Percentiles rank a stretch among this genome's conserved stretches.
Evolutionary conservation across 305 asterid genomes (phyloP).

Genomic region (Fraxinus greggii): DNA sequence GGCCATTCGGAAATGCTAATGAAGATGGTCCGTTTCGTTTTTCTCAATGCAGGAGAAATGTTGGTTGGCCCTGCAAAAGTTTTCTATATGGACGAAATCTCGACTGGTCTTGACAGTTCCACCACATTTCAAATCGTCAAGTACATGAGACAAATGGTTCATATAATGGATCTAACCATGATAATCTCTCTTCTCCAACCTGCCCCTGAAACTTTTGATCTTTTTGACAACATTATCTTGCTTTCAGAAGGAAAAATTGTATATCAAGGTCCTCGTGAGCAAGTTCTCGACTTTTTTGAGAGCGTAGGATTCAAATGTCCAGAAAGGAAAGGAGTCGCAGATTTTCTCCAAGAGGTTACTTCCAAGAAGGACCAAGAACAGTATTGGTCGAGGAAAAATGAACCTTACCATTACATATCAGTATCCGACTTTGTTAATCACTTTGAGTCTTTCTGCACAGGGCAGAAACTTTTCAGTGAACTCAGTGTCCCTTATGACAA

Average conservation of each 20-base stretch:
- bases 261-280: slow-evolving; percentile 47
- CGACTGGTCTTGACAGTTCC: slow-evolving; percentile 52
- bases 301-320: slow-evolving; percentile 46
- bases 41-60: slow-evolving; percentile 44
- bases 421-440: slow-evolving; percentile 33
- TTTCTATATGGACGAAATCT: slow-evolving; percentile 51
- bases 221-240: slow-evolving; percentile 45
- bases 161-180: slow-evolving; percentile 44
- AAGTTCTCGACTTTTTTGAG: slow-evolving; percentile 43
- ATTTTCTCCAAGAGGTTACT: slow-evolving; percentile 52
- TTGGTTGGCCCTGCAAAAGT: slow-evolving; percentile 52
- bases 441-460: slow-evolving; percentile 35
- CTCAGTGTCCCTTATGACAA: slow-evolving; percentile 38
- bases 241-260: slow-evolving; percentile 46
- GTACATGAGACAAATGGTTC: slow-evolving; percentile 50
- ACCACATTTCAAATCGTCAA: slow-evolving; percentile 50
- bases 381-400: slow-evolving; percentile 41
- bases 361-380: slow-evolving; percentile 52
- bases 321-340: slow-evolving; percentile 49
- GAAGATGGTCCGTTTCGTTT: background rate
- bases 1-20: background rate
- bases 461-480: slow-evolving; percentile 30
- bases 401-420: slow-evolving; percentile 31
- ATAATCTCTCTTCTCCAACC: slow-evolving; percentile 53
- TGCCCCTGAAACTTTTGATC: slow-evolving; percentile 50